phyloP scores from a whole-genome alignment of 2,329 filamentous ascomycete genomes.

The Neophaeococcomyces aloes region DNA sequence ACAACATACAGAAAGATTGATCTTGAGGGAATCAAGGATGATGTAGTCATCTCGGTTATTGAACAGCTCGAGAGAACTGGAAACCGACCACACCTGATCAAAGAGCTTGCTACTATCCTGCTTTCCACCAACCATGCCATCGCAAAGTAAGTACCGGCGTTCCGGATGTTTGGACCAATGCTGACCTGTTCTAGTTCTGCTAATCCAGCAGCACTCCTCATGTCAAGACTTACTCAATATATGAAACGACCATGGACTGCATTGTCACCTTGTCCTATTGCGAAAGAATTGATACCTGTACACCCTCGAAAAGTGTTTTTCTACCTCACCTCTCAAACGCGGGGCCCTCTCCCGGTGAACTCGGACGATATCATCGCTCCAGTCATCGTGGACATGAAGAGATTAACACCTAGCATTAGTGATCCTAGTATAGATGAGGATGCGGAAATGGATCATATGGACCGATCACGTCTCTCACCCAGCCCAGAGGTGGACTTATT shows the following conservation, averaged over 20 bases:
- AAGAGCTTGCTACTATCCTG: slow-evolving; percentile 76
- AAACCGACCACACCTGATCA: slow-evolving; percentile 88
- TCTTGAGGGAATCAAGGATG: slow-evolving; percentile 77
- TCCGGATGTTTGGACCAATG: slow-evolving; percentile 12
- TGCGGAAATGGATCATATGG: slow-evolving; percentile 48
- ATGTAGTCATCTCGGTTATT: slow-evolving; percentile 87
- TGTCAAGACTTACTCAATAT: slow-evolving; percentile 79
- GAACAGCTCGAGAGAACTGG: slow-evolving; percentile 77
- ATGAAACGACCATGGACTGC: slow-evolving; percentile 78
- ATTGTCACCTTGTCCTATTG: slow-evolving; percentile 70
- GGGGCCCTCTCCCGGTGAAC: slow-evolving; percentile 66
- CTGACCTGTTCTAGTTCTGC: slow-evolving; percentile 60
- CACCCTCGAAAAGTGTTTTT: slow-evolving; percentile 95
- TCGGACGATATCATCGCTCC: slow-evolving; percentile 42
- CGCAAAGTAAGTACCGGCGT: slow-evolving; percentile 62
- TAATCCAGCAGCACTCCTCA: slow-evolving; percentile 90
- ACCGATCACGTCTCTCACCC: slow-evolving; percentile 61
- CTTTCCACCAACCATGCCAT: slow-evolving; percentile 68
- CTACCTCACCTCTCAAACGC: slow-evolving; percentile 80
- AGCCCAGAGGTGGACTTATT: slow-evolving; percentile 91
- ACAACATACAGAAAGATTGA: slow-evolving; percentile 51
- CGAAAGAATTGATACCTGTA: slow-evolving; percentile 83
- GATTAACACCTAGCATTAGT: slow-evolving; percentile 77
- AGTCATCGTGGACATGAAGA: slow-evolving; percentile 44
- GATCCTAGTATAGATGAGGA: slow-evolving; percentile 59